Evolutionary conservation across 495 filamentous ascomycete genomes (phyloP).

Genomic region (Xylaria telfairii): DNA sequence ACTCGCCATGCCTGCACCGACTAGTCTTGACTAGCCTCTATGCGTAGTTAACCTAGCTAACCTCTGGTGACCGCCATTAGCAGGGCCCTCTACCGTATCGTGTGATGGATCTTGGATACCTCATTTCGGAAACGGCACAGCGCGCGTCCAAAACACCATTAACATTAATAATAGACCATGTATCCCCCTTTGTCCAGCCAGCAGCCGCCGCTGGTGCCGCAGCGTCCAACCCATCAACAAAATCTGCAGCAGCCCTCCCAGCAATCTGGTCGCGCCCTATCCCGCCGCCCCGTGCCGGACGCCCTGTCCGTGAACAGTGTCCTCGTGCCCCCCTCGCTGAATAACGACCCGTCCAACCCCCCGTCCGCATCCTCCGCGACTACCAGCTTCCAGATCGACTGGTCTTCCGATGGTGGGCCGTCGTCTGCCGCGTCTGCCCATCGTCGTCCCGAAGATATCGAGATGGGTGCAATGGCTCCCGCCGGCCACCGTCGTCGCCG

Average conservation of each 20-base stretch:
- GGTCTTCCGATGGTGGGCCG: conserved; percentile 36
- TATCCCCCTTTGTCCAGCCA: conserved; percentile 24
- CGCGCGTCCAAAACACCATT: background rate
- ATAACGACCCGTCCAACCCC: conserved; percentile 36
- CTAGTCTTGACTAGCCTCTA: background rate
- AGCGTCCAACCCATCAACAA: conserved; percentile 10
- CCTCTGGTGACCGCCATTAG: conserved; percentile 17
- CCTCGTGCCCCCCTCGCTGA: conserved; percentile 30
- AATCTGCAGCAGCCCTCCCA: conserved; percentile 3
- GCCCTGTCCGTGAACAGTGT: conserved; percentile 34
- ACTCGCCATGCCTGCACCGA: conserved; percentile 15
- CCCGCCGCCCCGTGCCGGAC: conserved; percentile 8
- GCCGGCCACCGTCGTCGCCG: conserved; percentile 63
- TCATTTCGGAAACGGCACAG: conserved; percentile 18
- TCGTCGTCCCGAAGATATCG: conserved; percentile 48
- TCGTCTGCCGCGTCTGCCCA: conserved; percentile 33
- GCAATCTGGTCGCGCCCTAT: background rate
- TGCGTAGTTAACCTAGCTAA: no score
- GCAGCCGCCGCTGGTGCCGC: conserved; percentile 12
- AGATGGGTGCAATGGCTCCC: conserved; percentile 54
- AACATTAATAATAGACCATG: conserved; percentile 10
- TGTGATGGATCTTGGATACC: conserved; percentile 9
- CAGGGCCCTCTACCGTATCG: background rate
- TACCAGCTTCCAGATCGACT: conserved; percentile 43
- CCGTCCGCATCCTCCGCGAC: conserved; percentile 41